Base-by-base conservation (phyloP, 306 rosid genomes). In the Hippophae rhamnoides region DNA sequence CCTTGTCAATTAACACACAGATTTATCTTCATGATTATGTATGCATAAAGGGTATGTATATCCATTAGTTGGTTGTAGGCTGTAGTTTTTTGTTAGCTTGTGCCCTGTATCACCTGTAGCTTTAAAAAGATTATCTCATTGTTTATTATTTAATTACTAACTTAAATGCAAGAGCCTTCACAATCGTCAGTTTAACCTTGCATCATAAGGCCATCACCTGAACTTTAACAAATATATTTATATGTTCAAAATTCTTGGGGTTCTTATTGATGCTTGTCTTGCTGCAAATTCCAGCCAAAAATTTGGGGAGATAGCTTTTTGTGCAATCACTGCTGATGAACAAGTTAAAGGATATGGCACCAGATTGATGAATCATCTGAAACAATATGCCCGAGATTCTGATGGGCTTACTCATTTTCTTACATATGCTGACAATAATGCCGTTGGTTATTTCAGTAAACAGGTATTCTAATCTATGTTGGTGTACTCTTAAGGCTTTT, bases 291-390 rank as follows among this genome's bases (percentile, higher is more conserved):
- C 61, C 76, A 92, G 99, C 76, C 88, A 86, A 81, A 86, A 60
- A 76, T 90, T 90, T 9, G 95, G 97, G 43, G 95, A 86, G 85
- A 90, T 86, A 71, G 97, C 97, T 67, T 90, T 90, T 50, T 90
- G 97, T 67, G 97, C 97, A 65, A 90, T 90, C 57, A 90, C 95
- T 46, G 94, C 95, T 56, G 94, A 86, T 74, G 97, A 90, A 69
- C 97, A 90, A 86, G 97, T 90, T 61, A 90, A 84, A 81, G 97
- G 97, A 65, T 90, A 90, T 69, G 97, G 97, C 42, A 86, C 95
- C 69, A 84, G 95, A 76, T 71, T 92, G 83, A 92, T 92, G 99
- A 92, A 92, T 82, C 93, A 88, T 81, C 77, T 92, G 72, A 92
- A 92, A 69, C 95, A 85, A 76, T 74, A 76, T 69, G 96, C 96